Base-by-base conservation (phyloP, 2,329 filamentous ascomycete genomes). In the Pseudocercospora vitis region DNA sequence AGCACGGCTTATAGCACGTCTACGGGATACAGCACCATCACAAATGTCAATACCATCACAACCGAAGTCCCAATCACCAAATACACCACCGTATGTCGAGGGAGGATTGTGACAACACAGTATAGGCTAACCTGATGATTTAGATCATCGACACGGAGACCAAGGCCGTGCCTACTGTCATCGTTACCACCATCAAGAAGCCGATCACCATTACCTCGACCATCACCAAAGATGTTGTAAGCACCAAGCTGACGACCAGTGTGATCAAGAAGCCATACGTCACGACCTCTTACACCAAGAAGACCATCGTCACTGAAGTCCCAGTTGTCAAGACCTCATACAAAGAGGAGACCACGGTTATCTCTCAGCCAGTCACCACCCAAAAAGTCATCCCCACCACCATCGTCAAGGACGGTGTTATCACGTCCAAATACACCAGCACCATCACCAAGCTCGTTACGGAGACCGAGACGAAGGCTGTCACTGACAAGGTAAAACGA, bases 1-100 rank as follows among this genome's bases (percentile, higher is more conserved):
- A 51, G 50, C 42, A 59, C 54, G 14, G 51, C 40, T 26, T 54
- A 47, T 26, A 53, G 45, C 48, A 50, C 39, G n/a, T 51, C 44
- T 23, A 48, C 44, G 12, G 56, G 40, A 1, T 53, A 56, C 12
- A 50, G 37, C 14, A 58, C 50, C 16, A 35, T 50, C 48, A 46
- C 56, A n/a, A 48, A 35, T 9, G 49, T 56, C 18, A 49, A 55
- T 19, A 35, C 47, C 1, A 47, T 47, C 14, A 51, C 35, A 3
- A 42, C 23, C 12, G 16, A 53, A 9, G 52, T 55, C 5, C 55
- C 55, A 31, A 11, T 23, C n/a, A 58, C 55, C 3, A 39, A 44
- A 7, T 49, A 42, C 14, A 52, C 44, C 12, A 48, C 45, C 4
- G 45, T 52, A 39, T 28, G 44, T 19, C 12, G 11, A 37, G 21